These are phyloP conservation scores for Tuber melanosporum DNA, from an alignment of 495 filamentous ascomycete species.

Conservation along the genomic window DNA sequence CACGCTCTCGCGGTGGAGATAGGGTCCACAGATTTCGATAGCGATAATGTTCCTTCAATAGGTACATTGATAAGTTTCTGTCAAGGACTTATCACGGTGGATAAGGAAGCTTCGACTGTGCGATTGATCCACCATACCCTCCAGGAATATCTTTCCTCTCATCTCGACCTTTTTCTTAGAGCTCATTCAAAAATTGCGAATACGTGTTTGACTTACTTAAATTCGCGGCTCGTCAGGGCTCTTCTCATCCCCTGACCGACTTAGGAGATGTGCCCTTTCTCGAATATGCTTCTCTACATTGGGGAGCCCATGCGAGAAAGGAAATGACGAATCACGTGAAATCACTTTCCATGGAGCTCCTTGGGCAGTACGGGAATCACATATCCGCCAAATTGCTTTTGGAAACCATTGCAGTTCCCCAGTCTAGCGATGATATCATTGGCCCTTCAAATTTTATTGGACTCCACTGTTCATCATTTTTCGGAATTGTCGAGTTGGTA, in stretches of 20 bases:
- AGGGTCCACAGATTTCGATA: not conserved
- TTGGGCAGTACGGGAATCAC: not conserved
- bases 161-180: not conserved
- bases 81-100: constrained; percentile 15
- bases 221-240: not conserved
- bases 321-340: not conserved
- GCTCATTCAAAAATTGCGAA: not conserved
- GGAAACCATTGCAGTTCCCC: not conserved
- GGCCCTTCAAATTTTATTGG: not conserved
- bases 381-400: not conserved
- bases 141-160: not conserved
- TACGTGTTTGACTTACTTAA: not conserved
- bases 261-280: not conserved
- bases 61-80: not conserved
- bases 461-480: not conserved
- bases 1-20: not conserved
- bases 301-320: not conserved
- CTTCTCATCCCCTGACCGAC: not conserved
- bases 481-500: not conserved
- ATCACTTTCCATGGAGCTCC: not conserved
- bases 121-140: not conserved
- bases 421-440: not conserved
- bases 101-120: not conserved
- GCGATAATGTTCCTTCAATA: not conserved
- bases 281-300: not conserved